These are phyloP conservation scores for Russula compacta DNA, from an alignment of 768 basidiomycete species.

Conservation along the genomic window DNA sequence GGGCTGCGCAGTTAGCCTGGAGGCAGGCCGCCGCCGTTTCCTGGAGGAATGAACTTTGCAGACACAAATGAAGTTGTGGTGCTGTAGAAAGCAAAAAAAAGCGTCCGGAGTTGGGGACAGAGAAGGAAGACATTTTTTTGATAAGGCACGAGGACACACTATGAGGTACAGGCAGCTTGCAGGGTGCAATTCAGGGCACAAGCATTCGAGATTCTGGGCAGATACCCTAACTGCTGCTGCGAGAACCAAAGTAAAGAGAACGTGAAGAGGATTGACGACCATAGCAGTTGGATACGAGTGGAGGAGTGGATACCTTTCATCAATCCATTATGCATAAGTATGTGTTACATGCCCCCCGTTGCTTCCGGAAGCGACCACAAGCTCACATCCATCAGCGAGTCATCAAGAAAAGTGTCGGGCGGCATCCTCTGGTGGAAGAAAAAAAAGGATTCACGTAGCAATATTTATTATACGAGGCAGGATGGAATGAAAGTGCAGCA, in stretches of 20 bases:
- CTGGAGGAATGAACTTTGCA: slow-evolving; percentile 34
- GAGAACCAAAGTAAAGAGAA: no score
- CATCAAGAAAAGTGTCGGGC: no score
- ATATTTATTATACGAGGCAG: no score
- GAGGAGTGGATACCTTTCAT: not conserved
- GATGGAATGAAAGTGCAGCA: no score
- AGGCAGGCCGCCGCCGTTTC: slow-evolving; percentile 28
- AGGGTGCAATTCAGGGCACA: not conserved
- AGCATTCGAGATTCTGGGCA: not conserved
- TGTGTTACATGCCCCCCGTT: no score
- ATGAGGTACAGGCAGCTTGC: not conserved
- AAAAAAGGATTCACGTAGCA: no score
- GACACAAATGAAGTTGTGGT: slow-evolving; percentile 31
- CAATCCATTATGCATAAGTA: no score
- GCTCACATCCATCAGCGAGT: no score
- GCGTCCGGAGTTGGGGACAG: not conserved
- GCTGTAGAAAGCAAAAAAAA: no score
- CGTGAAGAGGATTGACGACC: slow-evolving; percentile 1
- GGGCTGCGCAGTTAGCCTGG: slow-evolving; percentile 26
- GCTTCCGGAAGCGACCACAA: no score
- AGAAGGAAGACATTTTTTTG: no score
- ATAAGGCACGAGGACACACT: not conserved
- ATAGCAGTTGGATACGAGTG: not conserved
- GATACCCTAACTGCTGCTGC: not conserved
- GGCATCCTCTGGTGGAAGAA: no score